These are phyloP conservation scores for Coemansia sp. DNA, from an alignment of 192 early-diverging fungal species.

Conservation along the genomic window DNA sequence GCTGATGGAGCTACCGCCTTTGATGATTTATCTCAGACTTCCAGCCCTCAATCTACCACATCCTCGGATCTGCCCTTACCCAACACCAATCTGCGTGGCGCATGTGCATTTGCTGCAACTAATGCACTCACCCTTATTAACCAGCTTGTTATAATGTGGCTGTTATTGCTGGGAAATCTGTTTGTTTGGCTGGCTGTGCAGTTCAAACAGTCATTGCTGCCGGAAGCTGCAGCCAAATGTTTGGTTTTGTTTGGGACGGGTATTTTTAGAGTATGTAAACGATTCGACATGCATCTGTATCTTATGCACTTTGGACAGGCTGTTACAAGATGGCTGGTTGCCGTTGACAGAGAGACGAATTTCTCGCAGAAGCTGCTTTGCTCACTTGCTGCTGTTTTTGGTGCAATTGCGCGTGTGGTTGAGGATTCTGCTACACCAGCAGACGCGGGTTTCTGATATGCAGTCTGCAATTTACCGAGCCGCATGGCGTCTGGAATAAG, in stretches of 20 bases:
- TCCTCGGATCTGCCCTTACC: neutral
- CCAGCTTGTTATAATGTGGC: constrained; percentile 27
- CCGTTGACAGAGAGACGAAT: constrained; percentile 24
- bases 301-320: neutral
- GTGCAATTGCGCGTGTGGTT: constrained; percentile 26
- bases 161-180: constrained; percentile 32
- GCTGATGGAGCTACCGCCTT: constrained; percentile 1
- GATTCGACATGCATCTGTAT: constrained; percentile 14
- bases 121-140: constrained; percentile 14
- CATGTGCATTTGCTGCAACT: neutral
- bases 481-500: constrained; percentile 25
- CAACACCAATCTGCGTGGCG: constrained; percentile 10
- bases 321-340: constrained; percentile 14
- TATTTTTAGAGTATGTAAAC: neutral
- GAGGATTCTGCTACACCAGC: constrained; percentile 7
- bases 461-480: neutral
- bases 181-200: constrained; percentile 29
- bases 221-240: constrained; percentile 14
- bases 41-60: neutral
- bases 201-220: constrained; percentile 36
- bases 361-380: constrained; percentile 27
- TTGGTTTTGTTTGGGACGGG: constrained; percentile 8
- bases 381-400: constrained; percentile 28
- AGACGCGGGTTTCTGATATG: neutral
- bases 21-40: neutral